These are phyloP conservation scores for Murraya koenigii DNA, from an alignment of 345 rosid genomes.

Conservation along the genomic window DNA sequence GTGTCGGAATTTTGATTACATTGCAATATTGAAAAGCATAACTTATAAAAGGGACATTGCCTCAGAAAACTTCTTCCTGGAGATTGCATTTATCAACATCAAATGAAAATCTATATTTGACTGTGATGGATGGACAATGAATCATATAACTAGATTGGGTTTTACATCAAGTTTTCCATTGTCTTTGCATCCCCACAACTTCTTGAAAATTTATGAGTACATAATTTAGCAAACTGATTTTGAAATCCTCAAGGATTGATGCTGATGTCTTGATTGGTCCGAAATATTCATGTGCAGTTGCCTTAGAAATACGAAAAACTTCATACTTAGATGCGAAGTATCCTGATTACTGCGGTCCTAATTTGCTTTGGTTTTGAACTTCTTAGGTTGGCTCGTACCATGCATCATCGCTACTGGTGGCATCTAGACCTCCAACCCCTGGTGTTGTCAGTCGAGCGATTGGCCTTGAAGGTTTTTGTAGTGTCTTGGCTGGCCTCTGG, in stretches of 20 bases:
- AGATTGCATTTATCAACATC: not conserved
- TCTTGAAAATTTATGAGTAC: conserved; percentile 1
- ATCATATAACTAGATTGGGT: not conserved
- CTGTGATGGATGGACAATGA: not conserved
- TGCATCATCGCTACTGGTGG: conserved; percentile 83
- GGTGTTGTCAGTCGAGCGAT: conserved; percentile 92
- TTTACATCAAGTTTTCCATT: not conserved
- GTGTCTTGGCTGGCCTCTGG: conserved; percentile 97
- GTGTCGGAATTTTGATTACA: not conserved
- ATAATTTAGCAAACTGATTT: not conserved
- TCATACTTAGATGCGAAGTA: not conserved
- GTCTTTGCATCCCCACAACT: not conserved
- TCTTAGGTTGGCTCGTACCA: conserved; percentile 94
- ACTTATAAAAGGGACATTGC: not conserved
- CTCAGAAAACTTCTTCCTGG: not conserved
- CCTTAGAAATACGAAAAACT: not conserved
- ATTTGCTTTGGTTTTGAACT: conserved; percentile 18
- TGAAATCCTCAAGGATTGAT: not conserved
- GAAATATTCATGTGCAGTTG: not conserved
- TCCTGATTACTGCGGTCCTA: not conserved
- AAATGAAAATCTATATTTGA: not conserved
- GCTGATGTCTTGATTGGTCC: conserved; percentile 2
- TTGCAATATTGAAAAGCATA: not conserved
- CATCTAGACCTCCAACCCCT: conserved; percentile 89
- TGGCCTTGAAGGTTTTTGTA: conserved; percentile 91